Percentiles rank a stretch among this genome's conserved stretches.
Evolutionary conservation across 2,329 filamentous ascomycete genomes (phyloP).

Genomic region (Colletotrichum aenigma): DNA sequence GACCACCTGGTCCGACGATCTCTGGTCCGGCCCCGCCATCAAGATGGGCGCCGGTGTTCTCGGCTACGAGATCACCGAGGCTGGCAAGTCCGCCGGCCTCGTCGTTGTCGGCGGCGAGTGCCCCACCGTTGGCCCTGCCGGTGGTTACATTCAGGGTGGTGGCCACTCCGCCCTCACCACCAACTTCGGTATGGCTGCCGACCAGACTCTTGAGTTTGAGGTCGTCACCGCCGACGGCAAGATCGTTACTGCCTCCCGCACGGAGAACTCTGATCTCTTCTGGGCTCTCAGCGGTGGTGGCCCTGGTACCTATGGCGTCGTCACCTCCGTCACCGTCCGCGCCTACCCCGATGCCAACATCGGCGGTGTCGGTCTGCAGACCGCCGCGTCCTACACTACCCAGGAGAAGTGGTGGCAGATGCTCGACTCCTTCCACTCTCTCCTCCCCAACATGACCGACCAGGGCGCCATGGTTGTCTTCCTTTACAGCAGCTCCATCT

Average conservation of each 20-base stretch:
- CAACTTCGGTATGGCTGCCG: conserved; percentile 62
- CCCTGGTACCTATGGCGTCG: conserved; percentile 62
- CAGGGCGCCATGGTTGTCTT: conserved; percentile 54
- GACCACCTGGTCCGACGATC: conserved; percentile 37
- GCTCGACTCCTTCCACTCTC: conserved; percentile 44
- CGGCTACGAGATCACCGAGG: conserved; percentile 43
- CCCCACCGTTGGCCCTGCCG: conserved; percentile 59
- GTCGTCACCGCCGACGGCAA: conserved; percentile 58
- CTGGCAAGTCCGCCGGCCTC: conserved; percentile 1
- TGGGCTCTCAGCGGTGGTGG: conserved; percentile 68
- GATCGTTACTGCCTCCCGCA: conserved; percentile 50
- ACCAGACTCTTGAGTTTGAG: conserved; percentile 61
- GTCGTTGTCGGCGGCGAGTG: conserved; percentile 53
- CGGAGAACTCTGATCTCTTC: conserved; percentile 60
- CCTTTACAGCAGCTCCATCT: conserved; percentile 49
- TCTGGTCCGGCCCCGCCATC: conserved; percentile 55
- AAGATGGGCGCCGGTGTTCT: conserved; percentile 59
- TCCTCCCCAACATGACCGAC: conserved; percentile 51
- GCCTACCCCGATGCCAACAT: conserved; percentile 48
- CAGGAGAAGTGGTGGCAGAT: conserved; percentile 52
- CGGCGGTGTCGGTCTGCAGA: conserved; percentile 46
- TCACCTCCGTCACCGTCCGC: conserved; percentile 59
- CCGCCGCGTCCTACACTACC: conserved; percentile 14
- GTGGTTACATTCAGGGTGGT: conserved; percentile 65
- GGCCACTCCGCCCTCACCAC: conserved; percentile 60